Conservation (phyloP, 495 filamentous ascomycete genomes). For the Penicillium longicatenatum region DNA sequence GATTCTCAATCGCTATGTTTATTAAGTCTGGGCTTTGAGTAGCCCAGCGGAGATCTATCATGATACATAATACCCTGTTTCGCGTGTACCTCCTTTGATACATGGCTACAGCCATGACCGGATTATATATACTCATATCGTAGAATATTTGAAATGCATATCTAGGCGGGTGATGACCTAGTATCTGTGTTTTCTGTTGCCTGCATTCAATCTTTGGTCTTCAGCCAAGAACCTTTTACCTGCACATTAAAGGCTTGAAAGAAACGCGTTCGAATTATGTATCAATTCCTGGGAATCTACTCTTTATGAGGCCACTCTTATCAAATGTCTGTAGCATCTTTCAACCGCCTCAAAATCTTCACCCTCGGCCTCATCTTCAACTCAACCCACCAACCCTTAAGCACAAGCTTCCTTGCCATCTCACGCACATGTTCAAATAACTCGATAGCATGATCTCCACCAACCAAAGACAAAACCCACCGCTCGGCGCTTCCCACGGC, state of each 20-base stretch:
- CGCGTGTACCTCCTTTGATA: conserved; percentile 17
- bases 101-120: conserved; percentile 4
- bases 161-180: background rate
- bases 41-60: conserved; percentile 6
- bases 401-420: conserved; percentile 21
- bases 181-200: background rate
- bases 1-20: background rate
- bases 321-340: background rate
- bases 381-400: conserved; percentile 48
- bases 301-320: background rate
- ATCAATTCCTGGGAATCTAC: background rate
- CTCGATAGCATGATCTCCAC: conserved; percentile 22
- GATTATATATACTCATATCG: conserved; percentile 7
- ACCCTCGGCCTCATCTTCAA: conserved; percentile 43
- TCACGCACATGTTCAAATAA: conserved; percentile 29
- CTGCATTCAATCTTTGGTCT: background rate
- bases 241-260: no score
- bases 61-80: conserved; percentile 31
- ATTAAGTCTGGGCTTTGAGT: conserved; percentile 10
- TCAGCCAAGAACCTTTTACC: no score
- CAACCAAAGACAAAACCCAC: conserved; percentile 26
- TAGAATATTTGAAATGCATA: background rate
- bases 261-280: background rate
- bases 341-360: conserved; percentile 33
- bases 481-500: conserved; percentile 34